Evolutionary conservation across 345 rosid species (phyloP).

Genomic region (Brassica rapa): DNA sequence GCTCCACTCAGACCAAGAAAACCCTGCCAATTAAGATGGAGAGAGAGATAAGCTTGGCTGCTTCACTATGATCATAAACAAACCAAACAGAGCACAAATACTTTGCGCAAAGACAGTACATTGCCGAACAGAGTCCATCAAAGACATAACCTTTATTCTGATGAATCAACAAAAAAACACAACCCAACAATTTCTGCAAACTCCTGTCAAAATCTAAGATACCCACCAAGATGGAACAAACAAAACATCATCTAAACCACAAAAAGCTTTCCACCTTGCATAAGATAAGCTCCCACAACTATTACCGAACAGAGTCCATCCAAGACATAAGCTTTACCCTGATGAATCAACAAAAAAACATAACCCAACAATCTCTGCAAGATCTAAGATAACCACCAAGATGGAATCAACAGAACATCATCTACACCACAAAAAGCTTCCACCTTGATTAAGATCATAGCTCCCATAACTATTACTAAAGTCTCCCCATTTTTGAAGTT

Average conservation of each 20-base stretch:
- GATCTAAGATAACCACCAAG: background rate
- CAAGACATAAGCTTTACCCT: background rate
- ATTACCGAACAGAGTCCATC: background rate
- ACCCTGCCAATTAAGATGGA: slow-evolving; percentile 50
- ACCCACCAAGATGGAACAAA: background rate
- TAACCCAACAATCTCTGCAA: background rate
- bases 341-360: background rate
- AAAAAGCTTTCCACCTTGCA: background rate
- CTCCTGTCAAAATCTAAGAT: background rate
- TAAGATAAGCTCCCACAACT: no score
- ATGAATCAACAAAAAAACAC: slow-evolving; percentile 3
- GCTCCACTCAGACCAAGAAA: slow-evolving; percentile 94
- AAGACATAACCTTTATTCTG: background rate
- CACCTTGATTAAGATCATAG: background rate
- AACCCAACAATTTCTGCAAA: background rate
- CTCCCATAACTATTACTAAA: background rate
- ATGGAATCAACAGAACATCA: background rate
- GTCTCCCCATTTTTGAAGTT: background rate
- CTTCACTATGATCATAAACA: slow-evolving; percentile 5
- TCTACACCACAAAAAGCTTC: background rate
- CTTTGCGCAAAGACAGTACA: background rate
- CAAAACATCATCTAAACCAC: slow-evolving; percentile 1
- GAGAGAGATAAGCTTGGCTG: slow-evolving; percentile 9
- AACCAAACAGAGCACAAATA: background rate
- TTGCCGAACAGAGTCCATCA: background rate